Base-by-base conservation (phyloP, 371 early-diverging fungal species). In the Mortierella sp. region DNA sequence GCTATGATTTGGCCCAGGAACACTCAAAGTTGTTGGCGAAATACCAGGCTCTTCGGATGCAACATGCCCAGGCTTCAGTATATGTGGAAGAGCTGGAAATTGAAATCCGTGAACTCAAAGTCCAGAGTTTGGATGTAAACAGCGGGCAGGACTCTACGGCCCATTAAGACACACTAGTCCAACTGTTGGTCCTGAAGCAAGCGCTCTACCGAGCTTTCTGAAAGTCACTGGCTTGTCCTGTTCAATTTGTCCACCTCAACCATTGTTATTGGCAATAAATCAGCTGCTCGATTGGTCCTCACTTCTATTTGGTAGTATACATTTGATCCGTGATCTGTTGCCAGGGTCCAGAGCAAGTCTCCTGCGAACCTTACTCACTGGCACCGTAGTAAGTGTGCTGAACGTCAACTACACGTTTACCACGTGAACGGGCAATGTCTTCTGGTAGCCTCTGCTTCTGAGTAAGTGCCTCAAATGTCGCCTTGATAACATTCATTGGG, bases 401-500 rank as follows among this genome's bases (percentile, higher is more conserved):
- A 34, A 98, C 94, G 71, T 98, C 98, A 41, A 91, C 86, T 50
- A 98, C 82, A 47, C 92, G 93, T 79, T 93, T 87, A 31, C 99
- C 99, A 54, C 97, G 85, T 63, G 88, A 85, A 72, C 85, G 85
- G 27, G 98, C 96, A 81, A 98, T 89, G 48, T 96, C 93, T 47
- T 88, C 83, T 12, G 98, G 95, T 23, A 88, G 79, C 74, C 87
- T 89, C 83, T 98, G 99, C 39, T 83, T 78, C 48, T 82, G 78
- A 1, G 46, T 50, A n/a, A 99, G 81, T 6, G 99, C 99, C 80
- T 91, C 94, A 78, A 98, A 96, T 6, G 95, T 93, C 21, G 92
- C 95, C 86, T 99, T 97, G 83, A 97, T 90, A 26, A 99, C 98
- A 80, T 99, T 99, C 93, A 98, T 94, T 12, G 96, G 96, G 79